phyloP scores from a whole-genome alignment of 176 grass and related monocot genomes.

The Oryza officinalis region DNA sequence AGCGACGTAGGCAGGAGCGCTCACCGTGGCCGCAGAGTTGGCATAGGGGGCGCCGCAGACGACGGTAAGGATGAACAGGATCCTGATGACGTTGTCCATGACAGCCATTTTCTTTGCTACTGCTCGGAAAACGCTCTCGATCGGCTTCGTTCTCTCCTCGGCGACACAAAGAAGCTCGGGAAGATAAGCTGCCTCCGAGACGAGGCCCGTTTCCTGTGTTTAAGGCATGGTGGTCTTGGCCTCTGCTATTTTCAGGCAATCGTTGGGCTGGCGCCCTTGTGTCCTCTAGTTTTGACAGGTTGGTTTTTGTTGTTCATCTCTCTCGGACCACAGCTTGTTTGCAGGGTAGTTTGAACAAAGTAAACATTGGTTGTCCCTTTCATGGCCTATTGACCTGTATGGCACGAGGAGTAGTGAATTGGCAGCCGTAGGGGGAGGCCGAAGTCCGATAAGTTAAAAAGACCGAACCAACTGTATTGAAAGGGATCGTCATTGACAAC shows the following conservation, averaged over 20 bases:
- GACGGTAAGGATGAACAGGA: background rate
- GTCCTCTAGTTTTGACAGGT: conserved; percentile 28
- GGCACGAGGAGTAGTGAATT: no score
- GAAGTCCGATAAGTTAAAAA: no score
- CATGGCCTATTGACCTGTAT: no score
- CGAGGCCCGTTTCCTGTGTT: conserved; percentile 17
- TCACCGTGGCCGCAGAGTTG: background rate
- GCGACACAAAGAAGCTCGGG: background rate
- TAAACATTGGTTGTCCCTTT: no score
- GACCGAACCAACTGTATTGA: no score
- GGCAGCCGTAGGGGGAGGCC: no score
- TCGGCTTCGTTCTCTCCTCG: background rate
- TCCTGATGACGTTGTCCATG: background rate
- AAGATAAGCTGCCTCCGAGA: conserved; percentile 24
- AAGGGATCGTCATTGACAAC: no score
- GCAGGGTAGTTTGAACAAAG: no score
- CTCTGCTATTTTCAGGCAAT: conserved; percentile 35
- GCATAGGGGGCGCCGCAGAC: background rate
- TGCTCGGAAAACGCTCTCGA: background rate
- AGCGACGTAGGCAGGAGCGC: no score
- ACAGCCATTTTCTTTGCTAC: conserved; percentile 29
- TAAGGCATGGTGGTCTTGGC: conserved; percentile 21
- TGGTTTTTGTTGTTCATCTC: background rate
- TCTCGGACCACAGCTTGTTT: background rate
- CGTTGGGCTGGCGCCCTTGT: background rate